Evolutionary conservation across 75 land plant species (phyloP).

Genomic region (Gnetum montanum): DNA sequence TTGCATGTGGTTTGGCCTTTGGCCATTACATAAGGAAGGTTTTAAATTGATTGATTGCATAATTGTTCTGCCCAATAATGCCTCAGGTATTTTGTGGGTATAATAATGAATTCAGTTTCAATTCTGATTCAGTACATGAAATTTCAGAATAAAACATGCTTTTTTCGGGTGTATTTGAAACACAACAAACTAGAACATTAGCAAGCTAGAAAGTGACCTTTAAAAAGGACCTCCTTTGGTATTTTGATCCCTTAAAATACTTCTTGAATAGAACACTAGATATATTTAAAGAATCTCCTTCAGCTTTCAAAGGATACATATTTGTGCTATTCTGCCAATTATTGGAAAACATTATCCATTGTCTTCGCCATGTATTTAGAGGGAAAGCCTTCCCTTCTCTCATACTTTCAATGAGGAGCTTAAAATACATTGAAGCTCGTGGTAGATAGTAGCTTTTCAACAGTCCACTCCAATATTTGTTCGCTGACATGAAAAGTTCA

Average conservation of each 20-base stretch:
- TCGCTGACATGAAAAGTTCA: constrained; percentile 34
- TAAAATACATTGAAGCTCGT: constrained; percentile 63
- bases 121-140: too few species aligned
- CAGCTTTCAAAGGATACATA: constrained; percentile 49
- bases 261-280: constrained; percentile 44
- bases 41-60: too few species aligned
- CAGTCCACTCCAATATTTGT: constrained; percentile 93
- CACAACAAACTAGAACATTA: too few species aligned
- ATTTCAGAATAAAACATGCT: too few species aligned
- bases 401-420: constrained; percentile 31
- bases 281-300: constrained; percentile 63
- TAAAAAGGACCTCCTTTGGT: too few species aligned
- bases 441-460: constrained; percentile 77
- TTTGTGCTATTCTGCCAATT: constrained; percentile 61
- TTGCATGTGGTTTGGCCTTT: too few species aligned
- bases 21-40: too few species aligned
- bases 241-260: constrained; percentile 18
- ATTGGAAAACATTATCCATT: constrained; percentile 75
- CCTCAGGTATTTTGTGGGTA: too few species aligned
- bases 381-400: constrained; percentile 34
- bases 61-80: too few species aligned
- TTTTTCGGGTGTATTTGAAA: too few species aligned
- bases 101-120: too few species aligned
- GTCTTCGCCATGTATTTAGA: constrained; percentile 62
- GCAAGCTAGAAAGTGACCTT: too few species aligned